Base-by-base conservation (phyloP, 2,329 filamentous ascomycete species). In the Fusarium paranaense region DNA sequence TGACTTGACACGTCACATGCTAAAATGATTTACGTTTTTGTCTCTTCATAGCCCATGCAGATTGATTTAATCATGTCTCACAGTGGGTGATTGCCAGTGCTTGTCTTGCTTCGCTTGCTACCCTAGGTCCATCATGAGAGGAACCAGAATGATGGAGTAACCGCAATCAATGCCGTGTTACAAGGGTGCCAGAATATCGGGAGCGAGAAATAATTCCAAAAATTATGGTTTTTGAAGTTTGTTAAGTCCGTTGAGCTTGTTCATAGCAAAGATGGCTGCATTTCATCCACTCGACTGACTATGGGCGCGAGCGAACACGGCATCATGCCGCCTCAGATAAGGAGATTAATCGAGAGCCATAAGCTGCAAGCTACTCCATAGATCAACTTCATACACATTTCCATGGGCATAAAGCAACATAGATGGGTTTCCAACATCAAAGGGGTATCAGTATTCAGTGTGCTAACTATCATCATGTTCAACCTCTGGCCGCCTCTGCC, bases 361-460 rank as follows among this genome's bases (percentile, higher is more conserved):
- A n/a, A n/a, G n/a, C n/a, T n/a, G n/a, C n/a, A n/a, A n/a, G n/a
- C n/a, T n/a, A n/a, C n/a, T n/a, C n/a, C n/a, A n/a, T n/a, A n/a
- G n/a, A n/a, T n/a, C n/a, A n/a, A n/a, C n/a, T n/a, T n/a, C n/a
- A n/a, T n/a, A n/a, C n/a, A n/a, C n/a, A n/a, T n/a, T n/a, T n/a
- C n/a, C n/a, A n/a, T n/a, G n/a, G n/a, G n/a, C n/a, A n/a, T n/a
- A n/a, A n/a, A n/a, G n/a, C n/a, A n/a, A n/a, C n/a, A n/a, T 52
- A 4, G 6, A 30, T n/a, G 8, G 3, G 18, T 30, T 37, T 38
- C 22, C 30, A 16, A 33, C 16, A 45, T 52, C 10, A 56, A 50
- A 30, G 38, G 76, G 77, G 77, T 78, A 79, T 78, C 77, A 78
- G 67, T 61, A 40, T 58, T 58, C 64, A 54, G 50, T 47, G 32